Conservation (phyloP, 2,329 filamentous ascomycete species). For the Ceratocystis smalleyi region DNA sequence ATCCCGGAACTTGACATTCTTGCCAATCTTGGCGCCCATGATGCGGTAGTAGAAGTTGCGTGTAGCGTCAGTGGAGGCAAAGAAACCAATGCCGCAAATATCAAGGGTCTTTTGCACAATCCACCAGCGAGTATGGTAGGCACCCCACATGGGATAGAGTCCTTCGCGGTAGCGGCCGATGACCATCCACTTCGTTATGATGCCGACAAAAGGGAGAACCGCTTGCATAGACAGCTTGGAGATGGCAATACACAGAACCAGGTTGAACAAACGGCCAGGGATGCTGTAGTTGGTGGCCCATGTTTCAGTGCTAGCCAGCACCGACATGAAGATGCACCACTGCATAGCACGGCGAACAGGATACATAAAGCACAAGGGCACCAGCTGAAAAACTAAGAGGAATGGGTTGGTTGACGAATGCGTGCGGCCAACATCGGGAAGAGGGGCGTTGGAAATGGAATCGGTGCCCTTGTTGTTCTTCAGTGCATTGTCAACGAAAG, state of each 20-base stretch:
- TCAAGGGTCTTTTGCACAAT: conserved; percentile 37
- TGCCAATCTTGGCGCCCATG: conserved; percentile 38
- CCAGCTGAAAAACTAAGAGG: conserved; percentile 34
- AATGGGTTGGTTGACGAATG: conserved; percentile 35
- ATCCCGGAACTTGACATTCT: conserved; percentile 32
- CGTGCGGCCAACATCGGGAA: conserved; percentile 27
- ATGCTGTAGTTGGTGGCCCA: conserved; percentile 28
- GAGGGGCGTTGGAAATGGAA: conserved; percentile 12
- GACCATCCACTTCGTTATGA: conserved; percentile 38
- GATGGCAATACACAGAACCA: conserved; percentile 31
- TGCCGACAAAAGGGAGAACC: conserved; percentile 32
- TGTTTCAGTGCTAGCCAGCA: conserved; percentile 28
- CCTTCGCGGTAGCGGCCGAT: conserved; percentile 39
- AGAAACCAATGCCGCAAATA: conserved; percentile 34
- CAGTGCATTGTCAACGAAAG: conserved; percentile 25
- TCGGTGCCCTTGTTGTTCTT: conserved; percentile 13
- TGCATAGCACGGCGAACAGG: conserved; percentile 36
- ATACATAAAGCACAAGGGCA: conserved; percentile 35
- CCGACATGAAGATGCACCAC: conserved; percentile 38
- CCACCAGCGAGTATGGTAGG: conserved; percentile 45
- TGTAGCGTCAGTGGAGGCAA: conserved; percentile 27
- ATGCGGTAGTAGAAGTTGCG: conserved; percentile 33
- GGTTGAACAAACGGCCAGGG: conserved; percentile 33
- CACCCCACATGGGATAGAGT: conserved; percentile 43
- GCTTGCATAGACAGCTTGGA: conserved; percentile 28